phyloP scores from a whole-genome alignment of 2,329 filamentous ascomycete species.

The Talaromyces sp. region DNA sequence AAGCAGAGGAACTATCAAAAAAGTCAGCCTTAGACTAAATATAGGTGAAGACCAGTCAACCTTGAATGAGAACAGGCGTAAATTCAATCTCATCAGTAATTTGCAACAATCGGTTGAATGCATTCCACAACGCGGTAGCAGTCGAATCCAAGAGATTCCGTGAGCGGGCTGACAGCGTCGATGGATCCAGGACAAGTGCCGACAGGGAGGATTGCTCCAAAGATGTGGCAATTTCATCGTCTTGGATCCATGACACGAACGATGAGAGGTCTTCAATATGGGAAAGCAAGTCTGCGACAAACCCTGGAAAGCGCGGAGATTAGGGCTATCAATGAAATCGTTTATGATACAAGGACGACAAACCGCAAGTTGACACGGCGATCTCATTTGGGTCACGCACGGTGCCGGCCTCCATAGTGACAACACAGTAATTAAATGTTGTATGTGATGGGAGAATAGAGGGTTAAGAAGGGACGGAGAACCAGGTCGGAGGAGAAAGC shows the following conservation, averaged over 20 bases:
- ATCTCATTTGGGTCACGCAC: background rate
- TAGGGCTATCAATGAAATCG: background rate
- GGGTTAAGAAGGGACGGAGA: background rate
- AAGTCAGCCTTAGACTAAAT: background rate
- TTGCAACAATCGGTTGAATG: slow-evolving; percentile 21
- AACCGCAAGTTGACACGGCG: slow-evolving; percentile 10
- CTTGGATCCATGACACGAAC: background rate
- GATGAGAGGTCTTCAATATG: slow-evolving; percentile 1
- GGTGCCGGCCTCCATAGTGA: background rate
- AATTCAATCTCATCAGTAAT: slow-evolving; percentile 8
- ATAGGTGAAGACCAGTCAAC: slow-evolving; percentile 7
- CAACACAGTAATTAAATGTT: background rate
- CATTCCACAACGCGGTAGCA: slow-evolving; percentile 36
- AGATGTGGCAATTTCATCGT: slow-evolving; percentile 1
- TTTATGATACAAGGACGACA: background rate
- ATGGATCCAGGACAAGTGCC: slow-evolving; percentile 11
- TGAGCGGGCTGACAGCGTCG: slow-evolving; percentile 10
- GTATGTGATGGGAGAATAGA: background rate
- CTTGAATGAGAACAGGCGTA: slow-evolving; percentile 16
- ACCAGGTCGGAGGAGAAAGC: background rate
- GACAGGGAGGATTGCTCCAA: slow-evolving; percentile 17
- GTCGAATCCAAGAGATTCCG: slow-evolving; percentile 22
- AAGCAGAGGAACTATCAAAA: slow-evolving; percentile 44
- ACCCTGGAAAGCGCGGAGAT: slow-evolving; percentile 14
- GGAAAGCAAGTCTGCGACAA: slow-evolving; percentile 14